Conservation (phyloP, 2,329 filamentous ascomycete species). For the Elsinoe batatas region DNA sequence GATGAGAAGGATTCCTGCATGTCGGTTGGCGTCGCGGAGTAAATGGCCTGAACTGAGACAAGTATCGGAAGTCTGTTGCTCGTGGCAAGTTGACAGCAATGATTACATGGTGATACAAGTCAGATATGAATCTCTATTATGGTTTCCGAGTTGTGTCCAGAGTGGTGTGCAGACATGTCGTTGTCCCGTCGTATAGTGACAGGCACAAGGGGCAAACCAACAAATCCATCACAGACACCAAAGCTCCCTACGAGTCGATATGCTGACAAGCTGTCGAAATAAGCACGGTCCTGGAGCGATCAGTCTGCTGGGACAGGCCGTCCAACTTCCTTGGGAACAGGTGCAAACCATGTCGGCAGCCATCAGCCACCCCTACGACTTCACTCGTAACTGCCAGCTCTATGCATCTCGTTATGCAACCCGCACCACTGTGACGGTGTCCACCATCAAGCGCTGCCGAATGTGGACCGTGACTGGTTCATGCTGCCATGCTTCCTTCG, state of each 20-base stretch:
- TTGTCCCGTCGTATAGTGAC: neutral
- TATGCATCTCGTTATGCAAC: no score
- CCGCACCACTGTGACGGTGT: no score
- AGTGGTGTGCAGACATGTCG: neutral
- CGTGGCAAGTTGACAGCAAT: neutral
- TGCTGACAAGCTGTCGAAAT: neutral
- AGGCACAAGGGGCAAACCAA: neutral
- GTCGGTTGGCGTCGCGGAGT: neutral
- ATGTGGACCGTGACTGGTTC: neutral
- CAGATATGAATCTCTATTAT: neutral
- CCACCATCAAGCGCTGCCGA: neutral
- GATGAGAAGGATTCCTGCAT: neutral
- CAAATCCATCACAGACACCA: no score
- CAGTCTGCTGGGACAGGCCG: slow-evolving; percentile 3
- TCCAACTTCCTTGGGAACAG: neutral
- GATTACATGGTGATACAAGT: neutral
- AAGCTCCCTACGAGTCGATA: no score
- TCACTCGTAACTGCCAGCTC: no score
- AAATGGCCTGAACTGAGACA: slow-evolving; percentile 4
- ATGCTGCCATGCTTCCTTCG: slow-evolving; percentile 1
- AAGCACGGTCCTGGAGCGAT: neutral
- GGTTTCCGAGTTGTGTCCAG: neutral
- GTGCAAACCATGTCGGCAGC: neutral
- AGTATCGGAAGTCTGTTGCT: neutral
- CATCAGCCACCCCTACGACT: neutral